Conservation (phyloP, 2,329 filamentous ascomycete genomes). For the Daldinia sp. region DNA sequence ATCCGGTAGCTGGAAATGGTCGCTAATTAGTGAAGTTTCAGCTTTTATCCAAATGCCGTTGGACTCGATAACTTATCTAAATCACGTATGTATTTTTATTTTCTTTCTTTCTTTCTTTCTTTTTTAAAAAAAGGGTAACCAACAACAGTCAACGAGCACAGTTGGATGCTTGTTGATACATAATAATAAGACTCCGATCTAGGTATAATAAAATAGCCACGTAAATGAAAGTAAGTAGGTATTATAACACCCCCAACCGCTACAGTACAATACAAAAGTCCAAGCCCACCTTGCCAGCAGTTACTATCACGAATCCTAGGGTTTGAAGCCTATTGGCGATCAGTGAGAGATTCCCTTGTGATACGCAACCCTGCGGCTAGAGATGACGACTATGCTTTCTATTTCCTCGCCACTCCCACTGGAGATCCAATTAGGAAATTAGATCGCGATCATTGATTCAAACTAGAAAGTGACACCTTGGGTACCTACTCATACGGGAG, state of each 20-base stretch:
- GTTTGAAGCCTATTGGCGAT: constrained; percentile 13
- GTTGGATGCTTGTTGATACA: background rate
- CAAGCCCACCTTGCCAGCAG: background rate
- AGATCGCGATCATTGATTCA: background rate
- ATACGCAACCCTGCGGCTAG: constrained; percentile 10
- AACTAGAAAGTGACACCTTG: background rate
- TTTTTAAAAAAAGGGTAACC: background rate
- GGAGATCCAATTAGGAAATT: background rate
- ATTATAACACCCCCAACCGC: background rate
- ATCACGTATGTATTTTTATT: too few relatives aligned
- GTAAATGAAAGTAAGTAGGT: background rate
- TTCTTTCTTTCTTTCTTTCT: too few relatives aligned
- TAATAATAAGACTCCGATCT: background rate
- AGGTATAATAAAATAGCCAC: background rate
- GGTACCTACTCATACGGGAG: background rate
- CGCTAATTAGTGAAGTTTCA: background rate
- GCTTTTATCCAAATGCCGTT: background rate
- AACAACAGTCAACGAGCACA: background rate
- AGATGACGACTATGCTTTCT: background rate
- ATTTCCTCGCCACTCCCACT: background rate
- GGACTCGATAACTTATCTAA: background rate
- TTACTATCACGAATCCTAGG: background rate
- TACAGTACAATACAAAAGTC: background rate
- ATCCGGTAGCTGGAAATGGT: background rate
- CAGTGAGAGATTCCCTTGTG: background rate